Evolutionary conservation across 2,329 filamentous ascomycete species (phyloP).

Genomic region (Curvularia eragrostidis): DNA sequence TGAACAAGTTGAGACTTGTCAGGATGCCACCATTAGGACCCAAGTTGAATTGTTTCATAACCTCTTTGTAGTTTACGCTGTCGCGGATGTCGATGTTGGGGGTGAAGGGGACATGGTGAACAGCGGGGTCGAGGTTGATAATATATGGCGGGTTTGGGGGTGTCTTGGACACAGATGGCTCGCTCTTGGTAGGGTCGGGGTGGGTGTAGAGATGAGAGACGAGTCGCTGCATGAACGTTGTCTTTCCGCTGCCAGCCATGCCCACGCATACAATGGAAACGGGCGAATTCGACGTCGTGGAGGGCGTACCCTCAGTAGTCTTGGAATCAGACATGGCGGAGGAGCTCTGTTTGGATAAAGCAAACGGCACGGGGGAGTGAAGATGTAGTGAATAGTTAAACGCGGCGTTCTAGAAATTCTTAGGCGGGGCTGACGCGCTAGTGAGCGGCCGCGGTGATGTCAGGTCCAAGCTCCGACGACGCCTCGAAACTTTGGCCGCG

Average conservation of each 20-base stretch:
- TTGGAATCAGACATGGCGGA: constrained; percentile 53
- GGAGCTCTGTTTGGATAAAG: constrained; percentile 2
- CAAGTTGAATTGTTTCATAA: constrained; percentile 99
- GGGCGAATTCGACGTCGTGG: constrained; percentile 52
- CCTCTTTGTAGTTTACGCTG: constrained; percentile 98
- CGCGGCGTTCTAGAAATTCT: constrained; percentile 38
- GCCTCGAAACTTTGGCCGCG: constrained; percentile 19
- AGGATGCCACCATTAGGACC: constrained; percentile 97
- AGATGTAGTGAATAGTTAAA: not conserved
- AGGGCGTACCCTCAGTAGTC: constrained; percentile 25
- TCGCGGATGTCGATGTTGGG: constrained; percentile 99
- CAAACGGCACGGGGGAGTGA: not conserved
- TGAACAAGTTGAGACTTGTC: constrained; percentile 94
- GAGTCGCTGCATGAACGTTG: constrained; percentile 99
- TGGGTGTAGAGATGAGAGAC: constrained; percentile 89
- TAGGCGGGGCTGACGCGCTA: constrained; percentile 39
- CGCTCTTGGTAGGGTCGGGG: constrained; percentile 57
- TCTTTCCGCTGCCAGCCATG: constrained; percentile 98
- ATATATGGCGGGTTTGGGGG: constrained; percentile 77
- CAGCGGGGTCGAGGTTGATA: constrained; percentile 95
- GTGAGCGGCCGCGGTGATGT: constrained; percentile 32
- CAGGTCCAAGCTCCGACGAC: constrained; percentile 28
- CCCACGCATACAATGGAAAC: constrained; percentile 91
- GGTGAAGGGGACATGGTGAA: constrained; percentile 91
- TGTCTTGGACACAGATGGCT: constrained; percentile 40